Percentiles rank a stretch among this genome's conserved stretches.
phyloP scores from a whole-genome alignment of 2,329 filamentous ascomycete species.

The Aspergillus pseudoviridinutans region DNA sequence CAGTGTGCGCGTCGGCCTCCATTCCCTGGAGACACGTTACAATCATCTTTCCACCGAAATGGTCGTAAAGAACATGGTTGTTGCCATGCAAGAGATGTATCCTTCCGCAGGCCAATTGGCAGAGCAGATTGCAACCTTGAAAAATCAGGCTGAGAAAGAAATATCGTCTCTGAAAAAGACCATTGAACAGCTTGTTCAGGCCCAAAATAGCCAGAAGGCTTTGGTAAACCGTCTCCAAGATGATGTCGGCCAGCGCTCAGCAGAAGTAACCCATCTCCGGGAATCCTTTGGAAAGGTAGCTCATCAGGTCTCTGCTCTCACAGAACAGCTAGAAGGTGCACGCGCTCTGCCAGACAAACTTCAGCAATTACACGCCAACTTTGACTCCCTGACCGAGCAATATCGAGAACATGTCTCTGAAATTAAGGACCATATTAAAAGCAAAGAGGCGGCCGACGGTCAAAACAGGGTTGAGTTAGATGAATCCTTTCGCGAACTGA shows the following conservation, averaged over 20 bases:
- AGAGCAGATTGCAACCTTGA: constrained; percentile 18
- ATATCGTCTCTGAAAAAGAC: not conserved
- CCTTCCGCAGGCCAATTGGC: constrained; percentile 25
- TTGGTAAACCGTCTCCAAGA: not conserved
- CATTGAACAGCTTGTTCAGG: constrained; percentile 7
- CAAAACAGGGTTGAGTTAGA: not conserved
- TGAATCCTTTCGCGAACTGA: not conserved
- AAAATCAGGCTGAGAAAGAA: constrained; percentile 9
- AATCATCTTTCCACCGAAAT: constrained; percentile 45
- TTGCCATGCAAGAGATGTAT: constrained; percentile 33
- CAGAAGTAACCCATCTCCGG: not conserved
- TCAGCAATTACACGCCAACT: constrained; percentile 1
- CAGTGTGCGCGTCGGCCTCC: constrained; percentile 21
- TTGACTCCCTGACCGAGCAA: constrained; percentile 4
- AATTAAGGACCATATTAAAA: not conserved
- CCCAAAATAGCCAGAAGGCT: not conserved
- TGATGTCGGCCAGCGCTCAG: not conserved
- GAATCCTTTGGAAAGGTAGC: not conserved
- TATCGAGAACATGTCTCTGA: constrained; percentile 1
- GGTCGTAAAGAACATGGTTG: constrained; percentile 32
- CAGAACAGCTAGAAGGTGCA: not conserved
- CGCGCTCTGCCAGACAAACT: not conserved
- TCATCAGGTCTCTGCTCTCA: not conserved
- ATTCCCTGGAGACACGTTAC: constrained; percentile 47
- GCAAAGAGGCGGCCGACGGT: not conserved